Conservation (phyloP, 768 basidiomycete species). For the Russula earlei region DNA sequence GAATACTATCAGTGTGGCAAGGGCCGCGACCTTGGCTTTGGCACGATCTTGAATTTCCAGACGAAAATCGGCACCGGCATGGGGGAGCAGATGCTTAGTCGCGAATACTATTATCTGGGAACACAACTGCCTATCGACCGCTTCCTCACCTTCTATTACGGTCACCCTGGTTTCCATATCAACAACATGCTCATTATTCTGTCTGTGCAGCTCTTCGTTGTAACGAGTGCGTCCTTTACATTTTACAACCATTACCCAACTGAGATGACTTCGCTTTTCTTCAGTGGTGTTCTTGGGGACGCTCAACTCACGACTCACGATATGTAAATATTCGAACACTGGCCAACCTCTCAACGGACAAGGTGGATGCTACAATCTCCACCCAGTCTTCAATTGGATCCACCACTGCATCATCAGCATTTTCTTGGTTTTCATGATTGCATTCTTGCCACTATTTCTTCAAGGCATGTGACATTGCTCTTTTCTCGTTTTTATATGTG, state of each 20-base stretch:
- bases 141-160: constrained; percentile 99
- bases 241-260: neutral
- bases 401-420: constrained; percentile 94
- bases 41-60: constrained; percentile 98
- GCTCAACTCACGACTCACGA: constrained; percentile 65
- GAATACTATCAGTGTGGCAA: constrained; percentile 99
- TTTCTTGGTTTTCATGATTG: constrained; percentile 96
- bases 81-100: constrained; percentile 99
- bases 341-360: constrained; percentile 72
- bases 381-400: constrained; percentile 93
- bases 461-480: constrained; percentile 52
- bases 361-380: constrained; percentile 88
- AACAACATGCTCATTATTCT: constrained; percentile 99
- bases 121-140: constrained; percentile 97
- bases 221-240: constrained; percentile 58
- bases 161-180: constrained; percentile 99
- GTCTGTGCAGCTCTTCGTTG: constrained; percentile 91
- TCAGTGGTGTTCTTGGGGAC: constrained; percentile 93
- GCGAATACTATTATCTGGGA: constrained; percentile 97
- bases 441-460: constrained; percentile 89
- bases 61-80: constrained; percentile 99
- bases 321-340: constrained; percentile 69
- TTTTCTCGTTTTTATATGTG: neutral
- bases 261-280: constrained; percentile 18
- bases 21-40: constrained; percentile 97